Base-by-base conservation (phyloP, 208 protist genomes). In the Trichomonas tenax region DNA sequence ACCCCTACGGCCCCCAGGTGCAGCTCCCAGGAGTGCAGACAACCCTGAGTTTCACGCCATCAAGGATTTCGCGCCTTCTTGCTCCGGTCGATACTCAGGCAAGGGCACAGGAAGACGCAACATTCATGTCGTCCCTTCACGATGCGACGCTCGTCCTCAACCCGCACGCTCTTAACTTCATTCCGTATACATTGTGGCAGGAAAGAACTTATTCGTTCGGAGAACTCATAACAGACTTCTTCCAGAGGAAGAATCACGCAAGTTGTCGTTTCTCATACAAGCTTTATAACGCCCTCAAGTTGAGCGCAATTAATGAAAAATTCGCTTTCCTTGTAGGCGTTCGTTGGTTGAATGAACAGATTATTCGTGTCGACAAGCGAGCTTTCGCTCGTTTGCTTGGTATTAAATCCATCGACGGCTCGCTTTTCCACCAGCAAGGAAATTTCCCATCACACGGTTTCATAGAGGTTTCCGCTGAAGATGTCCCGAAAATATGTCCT, bases 381-480 rank as follows among this genome's bases (percentile, higher is more conserved):
- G 86, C 44, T 38, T 93, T 93, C 36, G 86, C 86, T 36, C 40
- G 86, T 38, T 38, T 93, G 26, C 86, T 93, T 38, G 86, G 86
- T 34, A 93, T 93, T 51, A 93, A 93, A 93, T 93, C 86, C 15
- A 93, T 93, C 38, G 86, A 93, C n/a, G 86, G 86, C 9, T 51
- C 44, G 14, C 31, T 93, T 2, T 93, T 93, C 44, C 86, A 93
- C 26, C 86, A 93, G 31, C 86, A 93, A 51, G 86, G 86, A 1
- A 93, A 93, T 51, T 93, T 93, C 44, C 86, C 86, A 26, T 93
- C 86, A 11, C 86, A 93, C 31, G 86, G 86, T 38, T 93, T 93
- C 44, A 48, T 93, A 34, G 86, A 93, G 45, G 45, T 93, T 93
- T 41, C 40, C 31, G 86, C 86, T 17, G 86, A 44, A 26, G 86